Base-by-base conservation (phyloP, 768 basidiomycete genomes). In the Boletus huronensis region DNA sequence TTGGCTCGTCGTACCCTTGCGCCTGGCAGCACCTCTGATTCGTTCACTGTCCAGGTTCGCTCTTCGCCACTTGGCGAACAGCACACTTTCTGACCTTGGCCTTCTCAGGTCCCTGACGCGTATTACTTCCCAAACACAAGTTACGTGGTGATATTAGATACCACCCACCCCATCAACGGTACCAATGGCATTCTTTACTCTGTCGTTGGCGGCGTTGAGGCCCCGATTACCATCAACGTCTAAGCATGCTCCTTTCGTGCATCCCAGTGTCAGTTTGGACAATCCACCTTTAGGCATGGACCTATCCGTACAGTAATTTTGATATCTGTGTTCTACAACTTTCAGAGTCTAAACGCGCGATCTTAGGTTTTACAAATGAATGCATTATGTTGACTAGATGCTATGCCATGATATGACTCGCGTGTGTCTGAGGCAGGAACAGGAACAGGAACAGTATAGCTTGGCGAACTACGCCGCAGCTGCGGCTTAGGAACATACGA, bases 61-160 rank as follows among this genome's bases (percentile, higher is more conserved):
- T 42, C 21, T 34, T 36, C 16, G 3, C 6, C 21, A 34, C 29
- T 19, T 0, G 21, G 28, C 6, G 7, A 28, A 28, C 10, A 26
- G 17, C 19, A 21, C 11, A 1, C 23, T 31, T 35, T 25, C 39
- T 69, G 32, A 64, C 17, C 13, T 21, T 38, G 19, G 8, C 31
- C 14, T 2, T 41, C 32, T 13, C n/a, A 69, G 67, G 49, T 71
- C 26, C 67, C 67, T 19, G 48, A 47, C 9, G 68, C 67, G 16
- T 14, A 43, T 39, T 71, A 69, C 53, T 57, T 59, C 31, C 34
- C 58, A 25, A 54, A 57, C 45, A 0, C 64, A 6, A n/a, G 50
- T 28, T 70, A 70, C 46, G 57, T n/a, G 26, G 64, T 71, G 21
- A 47, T 54, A 2, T 48, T 69, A 38, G 65, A 67, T 0, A 63